Evolutionary conservation across 129 eudicot genomes (phyloP).

Genomic region (Logfia minima): DNA sequence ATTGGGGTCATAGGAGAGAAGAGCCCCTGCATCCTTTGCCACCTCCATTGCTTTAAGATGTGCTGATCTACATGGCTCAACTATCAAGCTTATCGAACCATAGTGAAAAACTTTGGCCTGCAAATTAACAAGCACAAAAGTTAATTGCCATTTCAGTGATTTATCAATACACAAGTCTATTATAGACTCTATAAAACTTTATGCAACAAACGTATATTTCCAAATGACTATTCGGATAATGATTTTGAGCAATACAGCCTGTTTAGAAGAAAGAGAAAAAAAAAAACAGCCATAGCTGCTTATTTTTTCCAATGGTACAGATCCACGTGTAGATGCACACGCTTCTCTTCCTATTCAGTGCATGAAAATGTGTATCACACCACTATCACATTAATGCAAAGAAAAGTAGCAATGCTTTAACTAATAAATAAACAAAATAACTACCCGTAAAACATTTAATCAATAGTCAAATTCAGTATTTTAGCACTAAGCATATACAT

Average conservation of each 20-base stretch:
- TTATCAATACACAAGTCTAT: no score
- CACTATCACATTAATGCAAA: neutral
- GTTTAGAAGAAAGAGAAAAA: neutral
- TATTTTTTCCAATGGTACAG: neutral
- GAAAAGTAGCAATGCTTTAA: neutral
- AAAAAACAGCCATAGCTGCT: neutral
- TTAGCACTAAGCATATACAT: no score
- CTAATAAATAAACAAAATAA: no score
- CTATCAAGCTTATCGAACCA: slow-evolving; percentile 96
- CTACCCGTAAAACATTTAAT: no score
- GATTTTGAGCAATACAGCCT: neutral
- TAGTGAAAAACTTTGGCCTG: slow-evolving; percentile 94
- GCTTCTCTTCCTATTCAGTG: neutral
- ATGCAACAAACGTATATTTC: neutral
- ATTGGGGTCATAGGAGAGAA: slow-evolving; percentile 94
- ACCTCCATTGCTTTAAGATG: slow-evolving; percentile 94
- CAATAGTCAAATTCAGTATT: no score
- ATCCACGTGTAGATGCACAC: neutral
- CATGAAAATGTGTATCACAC: neutral
- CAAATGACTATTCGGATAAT: neutral
- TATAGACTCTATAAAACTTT: neutral
- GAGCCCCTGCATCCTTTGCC: slow-evolving; percentile 84
- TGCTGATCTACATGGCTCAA: slow-evolving; percentile 98
- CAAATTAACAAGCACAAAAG: neutral
- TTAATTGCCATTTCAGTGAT: neutral